Conservation (phyloP, 169 alveolate species). For the Plasmodium adleri region DNA sequence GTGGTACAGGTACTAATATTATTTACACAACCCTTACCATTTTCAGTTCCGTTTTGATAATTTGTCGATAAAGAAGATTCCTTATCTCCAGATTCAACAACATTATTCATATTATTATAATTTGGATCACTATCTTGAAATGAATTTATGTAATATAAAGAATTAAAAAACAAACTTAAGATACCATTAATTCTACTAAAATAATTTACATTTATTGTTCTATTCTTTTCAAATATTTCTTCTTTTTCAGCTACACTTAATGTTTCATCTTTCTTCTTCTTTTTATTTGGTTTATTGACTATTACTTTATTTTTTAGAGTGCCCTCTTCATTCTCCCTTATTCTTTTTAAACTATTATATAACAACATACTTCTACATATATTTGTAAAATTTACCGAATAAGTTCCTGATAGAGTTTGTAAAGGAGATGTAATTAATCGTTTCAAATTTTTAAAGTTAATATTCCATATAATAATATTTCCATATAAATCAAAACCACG, state of each 20-base stretch:
- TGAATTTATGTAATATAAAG: conserved; percentile 62
- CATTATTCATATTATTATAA: neutral
- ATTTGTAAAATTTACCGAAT: conserved; percentile 63
- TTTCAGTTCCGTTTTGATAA: neutral
- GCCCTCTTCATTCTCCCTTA: conserved; percentile 45
- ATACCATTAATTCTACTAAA: conserved; percentile 69
- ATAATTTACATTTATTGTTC: conserved; percentile 49
- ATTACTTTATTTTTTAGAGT: conserved; percentile 24
- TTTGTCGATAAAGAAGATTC: conserved; percentile 1
- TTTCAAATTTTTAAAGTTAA: conserved; percentile 88
- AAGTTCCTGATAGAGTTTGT: conserved; percentile 84
- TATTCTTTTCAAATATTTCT: conserved; percentile 66
- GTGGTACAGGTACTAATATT: neutral
- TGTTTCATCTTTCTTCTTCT: conserved; percentile 60
- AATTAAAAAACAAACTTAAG: conserved; percentile 52
- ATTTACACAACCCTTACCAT: neutral
- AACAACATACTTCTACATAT: conserved; percentile 74
- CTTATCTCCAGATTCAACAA: neutral
- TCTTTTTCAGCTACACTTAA: conserved; percentile 74
- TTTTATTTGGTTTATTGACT: conserved; percentile 52
- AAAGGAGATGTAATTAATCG: conserved; percentile 85
- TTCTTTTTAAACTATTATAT: conserved; percentile 47
- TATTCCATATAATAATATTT: conserved; percentile 91
- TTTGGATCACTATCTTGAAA: conserved; percentile 14
- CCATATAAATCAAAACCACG: conserved; percentile 95